phyloP scores from a whole-genome alignment of 306 rosid genomes.

The Hippophae rhamnoides region DNA sequence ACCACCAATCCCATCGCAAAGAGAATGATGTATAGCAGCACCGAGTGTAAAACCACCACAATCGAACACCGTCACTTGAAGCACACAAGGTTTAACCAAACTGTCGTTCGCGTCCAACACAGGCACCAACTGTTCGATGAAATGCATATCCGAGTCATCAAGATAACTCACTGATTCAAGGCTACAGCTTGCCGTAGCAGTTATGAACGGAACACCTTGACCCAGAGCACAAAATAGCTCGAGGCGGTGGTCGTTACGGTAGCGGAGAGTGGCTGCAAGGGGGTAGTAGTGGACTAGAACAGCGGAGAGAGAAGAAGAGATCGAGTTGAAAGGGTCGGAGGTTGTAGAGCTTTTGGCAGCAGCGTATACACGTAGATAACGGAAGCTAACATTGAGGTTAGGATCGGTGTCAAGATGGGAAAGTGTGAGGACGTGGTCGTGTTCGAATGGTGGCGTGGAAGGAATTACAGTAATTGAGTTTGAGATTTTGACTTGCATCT shows the following conservation, averaged over 20 bases:
- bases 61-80: constrained; percentile 56
- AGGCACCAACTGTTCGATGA: constrained; percentile 56
- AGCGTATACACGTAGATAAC: constrained; percentile 74
- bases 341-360: constrained; percentile 1
- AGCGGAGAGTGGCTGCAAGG: constrained; percentile 56
- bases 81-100: constrained; percentile 43
- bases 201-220: constrained; percentile 51
- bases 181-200: constrained; percentile 37
- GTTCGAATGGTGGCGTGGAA: constrained; percentile 34
- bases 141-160: constrained; percentile 35
- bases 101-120: constrained; percentile 40
- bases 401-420: constrained; percentile 72
- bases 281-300: constrained; percentile 64
- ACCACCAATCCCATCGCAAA: constrained; percentile 77
- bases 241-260: constrained; percentile 29
- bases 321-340: constrained; percentile 36
- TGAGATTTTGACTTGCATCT: constrained; percentile 25
- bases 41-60: constrained; percentile 82
- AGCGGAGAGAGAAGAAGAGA: constrained; percentile 51
- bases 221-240: constrained; percentile 42
- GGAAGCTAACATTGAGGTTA: constrained; percentile 61
- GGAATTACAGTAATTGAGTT: constrained; percentile 37
- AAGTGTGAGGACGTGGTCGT: constrained; percentile 53
- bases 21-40: constrained; percentile 53
- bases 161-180: constrained; percentile 47